Conservation (phyloP, 352 stramenopile genomes). For the Globisporangium nunn region DNA sequence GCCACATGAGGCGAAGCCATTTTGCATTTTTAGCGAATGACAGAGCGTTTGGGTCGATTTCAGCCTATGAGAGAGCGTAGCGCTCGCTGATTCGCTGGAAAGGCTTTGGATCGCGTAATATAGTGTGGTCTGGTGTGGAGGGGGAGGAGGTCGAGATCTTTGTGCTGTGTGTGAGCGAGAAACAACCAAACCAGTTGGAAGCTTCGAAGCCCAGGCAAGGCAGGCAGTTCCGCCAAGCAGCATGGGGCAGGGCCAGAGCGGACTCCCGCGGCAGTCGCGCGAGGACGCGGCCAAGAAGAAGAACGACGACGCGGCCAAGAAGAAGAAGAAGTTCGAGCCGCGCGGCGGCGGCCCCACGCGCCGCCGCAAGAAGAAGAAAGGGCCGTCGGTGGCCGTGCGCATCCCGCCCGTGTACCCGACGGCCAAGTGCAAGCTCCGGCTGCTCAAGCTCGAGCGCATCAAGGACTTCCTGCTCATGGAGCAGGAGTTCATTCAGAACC, state of each 20-base stretch:
- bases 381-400: conserved; percentile 77
- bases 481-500: conserved; percentile 99
- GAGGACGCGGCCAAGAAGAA: conserved; percentile 87
- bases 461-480: conserved; percentile 99
- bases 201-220: not conserved
- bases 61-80: not conserved
- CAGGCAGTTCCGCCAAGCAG: conserved; percentile 1
- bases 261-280: conserved; percentile 67
- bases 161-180: not conserved
- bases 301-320: conserved; percentile 86
- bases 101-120: not conserved
- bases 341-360: conserved; percentile 80
- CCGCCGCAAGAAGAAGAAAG: conserved; percentile 91
- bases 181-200: not conserved
- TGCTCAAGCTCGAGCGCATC: conserved; percentile 99
- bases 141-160: not conserved
- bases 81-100: not conserved
- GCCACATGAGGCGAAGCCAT: not conserved
- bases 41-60: not conserved
- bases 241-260: conserved; percentile 86
- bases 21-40: not conserved
- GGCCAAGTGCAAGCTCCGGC: conserved; percentile 98
- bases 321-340: conserved; percentile 93
- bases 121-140: not conserved
- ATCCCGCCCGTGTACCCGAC: conserved; percentile 93